Base-by-base conservation (phyloP, 2,329 filamentous ascomycete genomes). In the Xylariaceae sp. region DNA sequence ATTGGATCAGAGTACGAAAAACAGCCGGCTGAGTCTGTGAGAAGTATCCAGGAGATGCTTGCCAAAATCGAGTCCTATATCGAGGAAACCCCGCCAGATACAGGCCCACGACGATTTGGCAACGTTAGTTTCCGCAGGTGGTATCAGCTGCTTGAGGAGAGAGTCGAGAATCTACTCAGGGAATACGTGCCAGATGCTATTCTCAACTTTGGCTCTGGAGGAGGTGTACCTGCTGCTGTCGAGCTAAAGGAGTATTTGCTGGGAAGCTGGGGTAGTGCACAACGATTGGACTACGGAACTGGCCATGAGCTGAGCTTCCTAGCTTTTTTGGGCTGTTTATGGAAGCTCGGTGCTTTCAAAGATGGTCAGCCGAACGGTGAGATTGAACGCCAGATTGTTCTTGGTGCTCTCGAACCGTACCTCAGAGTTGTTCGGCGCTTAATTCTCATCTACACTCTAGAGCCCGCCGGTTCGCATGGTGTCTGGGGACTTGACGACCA, bases 401-500 rank as follows among this genome's bases (percentile, higher is more conserved):
- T 95, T 9, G 84, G 85, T 1, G 72, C 95, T 30, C 76, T 98
- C 43, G 86, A 96, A 58, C 87, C 85, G 76, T 93, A 73, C 55
- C 85, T 79, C 22, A 47, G 47, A 24, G 82, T 97, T 2, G 73
- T 95, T 34, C 83, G 93, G 30, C 81, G 78, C 32, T 74, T 98
- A 9, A 96, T 98, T 54, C 72, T 88, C 38, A 91, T 83, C 2
- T 98, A 97, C 62, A 96, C 84, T 1, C 78, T 98, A 16, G 93
- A 98, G 60, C 93, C 93, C 3, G 93, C 93, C 4, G 93, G 93
- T 2, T 95, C 91, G 1, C 93, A 97, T 60, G 93, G 93, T 3
- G 93, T 98, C 16, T 98, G 93, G 93, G 93, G 93, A 16, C 74
- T 98, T n/a, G 93, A 98, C 61, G 93, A 98, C 63, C 91, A 98